Percentiles rank a stretch among this genome's conserved stretches.
These are phyloP conservation scores for Emericellopsis terricola DNA, from an alignment of 495 filamentous ascomycete genomes.

Conservation along the genomic window DNA sequence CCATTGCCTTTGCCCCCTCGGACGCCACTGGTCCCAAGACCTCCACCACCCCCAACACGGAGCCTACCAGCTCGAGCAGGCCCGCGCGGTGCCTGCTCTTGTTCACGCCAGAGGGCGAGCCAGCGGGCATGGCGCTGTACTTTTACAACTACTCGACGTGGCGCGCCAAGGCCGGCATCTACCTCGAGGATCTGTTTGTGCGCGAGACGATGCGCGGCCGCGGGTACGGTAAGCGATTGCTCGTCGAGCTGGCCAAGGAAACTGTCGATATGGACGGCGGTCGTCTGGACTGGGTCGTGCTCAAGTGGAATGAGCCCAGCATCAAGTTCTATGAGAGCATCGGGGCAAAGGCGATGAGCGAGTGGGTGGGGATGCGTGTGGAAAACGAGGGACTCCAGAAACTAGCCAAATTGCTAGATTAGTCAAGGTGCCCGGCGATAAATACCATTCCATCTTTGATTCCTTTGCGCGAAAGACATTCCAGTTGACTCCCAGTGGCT, in stretches of 20 bases:
- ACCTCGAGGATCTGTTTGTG: constrained; percentile 88
- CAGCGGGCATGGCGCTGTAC: constrained; percentile 40
- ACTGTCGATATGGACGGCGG: constrained; percentile 50
- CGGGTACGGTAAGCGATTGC: constrained; percentile 63
- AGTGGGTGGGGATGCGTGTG: constrained; percentile 86
- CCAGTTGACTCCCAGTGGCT: too few species aligned
- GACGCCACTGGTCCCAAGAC: constrained; percentile 14
- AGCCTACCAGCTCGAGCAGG: constrained; percentile 18
- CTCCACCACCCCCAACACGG: constrained; percentile 17
- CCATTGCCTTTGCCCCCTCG: constrained; percentile 57
- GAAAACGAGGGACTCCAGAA: constrained; percentile 50
- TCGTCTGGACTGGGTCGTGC: constrained; percentile 80
- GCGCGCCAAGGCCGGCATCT: constrained; percentile 73
- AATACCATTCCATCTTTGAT: too few species aligned
- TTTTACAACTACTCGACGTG: constrained; percentile 58
- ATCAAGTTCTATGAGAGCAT: constrained; percentile 76
- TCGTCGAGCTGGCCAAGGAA: constrained; percentile 62
- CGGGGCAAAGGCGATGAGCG: constrained; percentile 64
- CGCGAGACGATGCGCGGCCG: constrained; percentile 45
- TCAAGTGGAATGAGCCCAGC: constrained; percentile 80
- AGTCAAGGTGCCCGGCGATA: not conserved
- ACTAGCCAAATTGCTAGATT: constrained; percentile 32
- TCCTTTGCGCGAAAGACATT: too few species aligned
- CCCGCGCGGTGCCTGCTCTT: constrained; percentile 30
- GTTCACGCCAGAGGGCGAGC: constrained; percentile 16